A percentile compares a stretch with the other conserved stretches of the same genome.
Conservation (phyloP, 2,329 filamentous ascomycete genomes). For the Sphaerulina musiva region DNA sequence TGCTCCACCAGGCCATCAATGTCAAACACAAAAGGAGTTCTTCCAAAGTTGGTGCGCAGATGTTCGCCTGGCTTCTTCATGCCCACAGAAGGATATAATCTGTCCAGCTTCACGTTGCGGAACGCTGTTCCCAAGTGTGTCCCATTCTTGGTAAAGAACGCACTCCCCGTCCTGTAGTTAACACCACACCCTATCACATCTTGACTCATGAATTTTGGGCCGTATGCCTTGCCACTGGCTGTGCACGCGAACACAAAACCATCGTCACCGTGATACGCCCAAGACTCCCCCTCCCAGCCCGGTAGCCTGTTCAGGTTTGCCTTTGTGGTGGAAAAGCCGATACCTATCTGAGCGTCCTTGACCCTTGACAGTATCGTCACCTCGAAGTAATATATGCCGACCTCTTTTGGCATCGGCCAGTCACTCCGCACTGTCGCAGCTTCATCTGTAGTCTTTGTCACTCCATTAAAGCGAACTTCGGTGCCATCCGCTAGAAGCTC, state of each 20-base stretch:
- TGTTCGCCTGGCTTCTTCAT: conserved; percentile 59
- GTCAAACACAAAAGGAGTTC: conserved; percentile 76
- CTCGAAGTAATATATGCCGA: conserved; percentile 93
- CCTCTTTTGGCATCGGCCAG: conserved; percentile 78
- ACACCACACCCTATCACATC: conserved; percentile 61
- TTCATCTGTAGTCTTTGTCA: conserved; percentile 59
- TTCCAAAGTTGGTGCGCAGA: conserved; percentile 56
- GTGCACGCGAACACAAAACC: conserved; percentile 57
- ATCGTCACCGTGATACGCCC: conserved; percentile 62
- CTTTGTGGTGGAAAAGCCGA: conserved; percentile 56
- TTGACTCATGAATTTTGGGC: conserved; percentile 52
- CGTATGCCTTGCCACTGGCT: conserved; percentile 52
- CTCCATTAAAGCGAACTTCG: conserved; percentile 59
- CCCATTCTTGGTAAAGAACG: conserved; percentile 63
- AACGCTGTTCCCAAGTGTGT: conserved; percentile 59
- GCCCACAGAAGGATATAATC: conserved; percentile 62
- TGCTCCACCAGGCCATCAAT: conserved; percentile 77
- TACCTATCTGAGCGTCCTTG: conserved; percentile 54
- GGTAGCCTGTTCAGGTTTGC: conserved; percentile 55
- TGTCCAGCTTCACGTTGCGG: conserved; percentile 53
- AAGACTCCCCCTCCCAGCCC: conserved; percentile 60
- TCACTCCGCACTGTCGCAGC: conserved; percentile 77
- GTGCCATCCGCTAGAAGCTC: conserved; percentile 69
- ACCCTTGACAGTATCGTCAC: conserved; percentile 59
- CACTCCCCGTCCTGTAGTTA: conserved; percentile 55